Evolutionary conservation across 2,329 filamentous ascomycete species (phyloP).

Genomic region (Cercospora citrullina): DNA sequence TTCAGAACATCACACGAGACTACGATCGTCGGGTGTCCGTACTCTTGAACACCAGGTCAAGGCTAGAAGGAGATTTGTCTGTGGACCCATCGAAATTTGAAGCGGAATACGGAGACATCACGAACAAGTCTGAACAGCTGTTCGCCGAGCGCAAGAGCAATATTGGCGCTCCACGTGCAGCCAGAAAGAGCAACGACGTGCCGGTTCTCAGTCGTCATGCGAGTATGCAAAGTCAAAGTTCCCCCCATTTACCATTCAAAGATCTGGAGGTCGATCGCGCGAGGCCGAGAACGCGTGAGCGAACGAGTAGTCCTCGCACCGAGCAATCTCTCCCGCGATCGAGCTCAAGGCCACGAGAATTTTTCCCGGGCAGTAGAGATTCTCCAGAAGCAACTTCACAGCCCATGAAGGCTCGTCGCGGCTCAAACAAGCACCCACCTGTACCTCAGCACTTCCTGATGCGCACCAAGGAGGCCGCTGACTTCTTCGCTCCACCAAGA

Average conservation of each 20-base stretch:
- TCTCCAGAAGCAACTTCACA: slow-evolving; percentile 30
- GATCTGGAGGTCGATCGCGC: slow-evolving; percentile 2
- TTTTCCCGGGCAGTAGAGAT: slow-evolving; percentile 23
- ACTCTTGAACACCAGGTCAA: slow-evolving; percentile 34
- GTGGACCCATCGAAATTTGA: slow-evolving; percentile 39
- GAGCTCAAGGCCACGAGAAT: slow-evolving; percentile 22
- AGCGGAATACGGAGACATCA: slow-evolving; percentile 33
- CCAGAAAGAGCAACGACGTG: slow-evolving; percentile 18
- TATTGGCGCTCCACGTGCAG: slow-evolving; percentile 11
- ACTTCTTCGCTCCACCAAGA: slow-evolving; percentile 18
- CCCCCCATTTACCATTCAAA: neutral
- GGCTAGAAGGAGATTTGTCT: slow-evolving; percentile 37
- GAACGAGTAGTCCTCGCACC: slow-evolving; percentile 31
- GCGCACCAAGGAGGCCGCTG: slow-evolving; percentile 29
- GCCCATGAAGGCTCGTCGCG: slow-evolving; percentile 19
- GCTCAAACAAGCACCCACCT: slow-evolving; percentile 23
- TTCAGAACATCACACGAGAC: slow-evolving; percentile 37
- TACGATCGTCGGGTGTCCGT: slow-evolving; percentile 38
- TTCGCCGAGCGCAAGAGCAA: slow-evolving; percentile 30
- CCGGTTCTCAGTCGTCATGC: neutral
- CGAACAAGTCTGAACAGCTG: slow-evolving; percentile 30
- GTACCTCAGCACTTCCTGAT: slow-evolving; percentile 28
- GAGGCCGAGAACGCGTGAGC: slow-evolving; percentile 5
- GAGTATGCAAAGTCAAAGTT: slow-evolving; percentile 2
- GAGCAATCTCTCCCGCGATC: slow-evolving; percentile 31